Base-by-base conservation (phyloP, 495 filamentous ascomycete genomes). In the Hypoxylon rickii region DNA sequence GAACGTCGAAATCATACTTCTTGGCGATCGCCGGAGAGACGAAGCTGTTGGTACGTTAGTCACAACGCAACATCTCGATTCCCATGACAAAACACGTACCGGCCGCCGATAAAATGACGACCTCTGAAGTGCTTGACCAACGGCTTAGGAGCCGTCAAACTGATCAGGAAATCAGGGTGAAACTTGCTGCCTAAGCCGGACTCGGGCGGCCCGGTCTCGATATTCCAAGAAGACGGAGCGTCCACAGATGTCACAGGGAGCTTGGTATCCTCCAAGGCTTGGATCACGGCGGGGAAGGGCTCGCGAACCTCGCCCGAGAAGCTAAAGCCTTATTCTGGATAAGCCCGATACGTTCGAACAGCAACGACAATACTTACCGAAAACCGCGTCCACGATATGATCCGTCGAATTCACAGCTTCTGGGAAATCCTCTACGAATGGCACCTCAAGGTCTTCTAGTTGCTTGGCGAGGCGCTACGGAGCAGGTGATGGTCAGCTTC, bases 91-190 rank as follows among this genome's bases (percentile, higher is more conserved):
- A 47, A 55, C 55, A 67, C 70, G 55, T 71, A 85, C 83, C 86
- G 70, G 15, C 91, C 92, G 0, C 94, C 94, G 36, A 97, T 66
- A 66, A 96, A 96, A 78, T 97, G 95, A 51, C 88, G 76, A 0
- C 94, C 94, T 62, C 73, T 78, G 67, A 94, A 97, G 63, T 80
- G 83, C 71, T 86, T 88, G 18, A 91, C 88, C 44, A 96, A 76
- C n/a, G 92, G 92, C 74, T 98, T 98, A 26, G 94, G 92, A 34
- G 94, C 95, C 42, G 95, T 96, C 69, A 98, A 74, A 64, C 89
- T 96, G 58, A 98, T 83, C 55, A 98, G 70, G 39, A 84, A 83
- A 36, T 76, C 71, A 18, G 94, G 94, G 68, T 87, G 81, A 64
- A 95, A 97, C 16, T 79, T 86, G 55, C 84, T 83, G 4, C 90